Conservation (phyloP, 2,329 filamentous ascomycete genomes). For the Aspergillus neoniger region DNA sequence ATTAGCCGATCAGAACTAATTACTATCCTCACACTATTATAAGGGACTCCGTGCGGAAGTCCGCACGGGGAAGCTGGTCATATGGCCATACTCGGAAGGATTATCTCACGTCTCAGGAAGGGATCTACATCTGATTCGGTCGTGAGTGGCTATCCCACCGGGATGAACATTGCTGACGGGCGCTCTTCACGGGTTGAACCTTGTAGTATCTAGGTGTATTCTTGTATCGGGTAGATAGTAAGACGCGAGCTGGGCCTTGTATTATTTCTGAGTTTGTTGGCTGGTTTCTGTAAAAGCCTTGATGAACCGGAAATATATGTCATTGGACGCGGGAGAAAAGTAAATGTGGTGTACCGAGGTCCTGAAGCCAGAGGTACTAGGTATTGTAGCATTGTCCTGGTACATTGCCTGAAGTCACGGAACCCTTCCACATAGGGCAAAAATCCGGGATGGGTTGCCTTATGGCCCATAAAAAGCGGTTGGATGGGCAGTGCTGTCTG, state of each 20-base stretch:
- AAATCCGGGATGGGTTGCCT: background rate
- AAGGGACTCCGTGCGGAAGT: background rate
- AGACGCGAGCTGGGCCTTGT: background rate
- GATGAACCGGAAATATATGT: background rate
- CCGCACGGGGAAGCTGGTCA: background rate
- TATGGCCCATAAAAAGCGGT: background rate
- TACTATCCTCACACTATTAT: background rate
- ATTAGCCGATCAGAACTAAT: background rate
- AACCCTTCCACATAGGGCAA: background rate
- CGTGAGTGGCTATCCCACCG: constrained; percentile 7
- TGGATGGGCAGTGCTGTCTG: no score
- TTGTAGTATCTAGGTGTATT: no score
- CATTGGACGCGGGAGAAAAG: background rate
- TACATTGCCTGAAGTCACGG: background rate
- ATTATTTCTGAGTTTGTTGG: background rate
- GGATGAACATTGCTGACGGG: constrained; percentile 1
- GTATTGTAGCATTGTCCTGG: no score
- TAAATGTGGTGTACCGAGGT: no score
- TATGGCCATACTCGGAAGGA: background rate
- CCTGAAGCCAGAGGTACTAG: no score
- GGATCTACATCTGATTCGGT: background rate
- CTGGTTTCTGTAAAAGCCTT: background rate
- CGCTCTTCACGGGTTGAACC: background rate
- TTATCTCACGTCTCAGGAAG: background rate
- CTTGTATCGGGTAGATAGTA: no score